Evolutionary conservation across 2,329 filamentous ascomycete genomes (phyloP).

Genomic region (Fonsecaea pedrosoi): DNA sequence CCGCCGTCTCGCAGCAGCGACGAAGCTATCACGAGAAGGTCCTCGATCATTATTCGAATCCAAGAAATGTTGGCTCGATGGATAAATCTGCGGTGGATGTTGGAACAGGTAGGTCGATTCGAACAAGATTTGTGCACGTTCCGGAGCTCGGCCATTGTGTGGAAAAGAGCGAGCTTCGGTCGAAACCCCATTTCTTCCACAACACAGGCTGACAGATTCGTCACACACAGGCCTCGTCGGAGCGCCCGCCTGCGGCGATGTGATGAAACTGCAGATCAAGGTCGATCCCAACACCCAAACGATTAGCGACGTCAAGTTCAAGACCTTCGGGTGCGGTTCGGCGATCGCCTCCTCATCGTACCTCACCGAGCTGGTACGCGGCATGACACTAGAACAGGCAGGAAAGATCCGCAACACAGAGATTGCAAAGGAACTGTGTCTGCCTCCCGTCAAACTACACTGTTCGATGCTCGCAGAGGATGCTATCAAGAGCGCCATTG

Average conservation of each 20-base stretch:
- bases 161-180: constrained; percentile 23
- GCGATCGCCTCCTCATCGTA: constrained; percentile 96
- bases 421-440: constrained; percentile 93
- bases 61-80: constrained; percentile 80
- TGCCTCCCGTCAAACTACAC: constrained; percentile 87
- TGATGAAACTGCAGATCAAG: constrained; percentile 93
- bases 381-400: constrained; percentile 96
- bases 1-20: constrained; percentile 46
- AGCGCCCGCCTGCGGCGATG: constrained; percentile 88
- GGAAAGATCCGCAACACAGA: constrained; percentile 94
- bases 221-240: constrained; percentile 74
- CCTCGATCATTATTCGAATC: constrained; percentile 82
- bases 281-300: constrained; percentile 87
- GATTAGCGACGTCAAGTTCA: constrained; percentile 95
- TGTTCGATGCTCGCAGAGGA: constrained; percentile 94
- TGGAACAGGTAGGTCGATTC: constrained; percentile 63
- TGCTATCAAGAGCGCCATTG: constrained; percentile 89
- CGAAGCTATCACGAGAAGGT: constrained; percentile 72
- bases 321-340: constrained; percentile 93
- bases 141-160: constrained; percentile 17
- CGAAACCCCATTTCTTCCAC: not conserved
- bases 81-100: constrained; percentile 80
- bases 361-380: constrained; percentile 89
- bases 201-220: constrained; percentile 21
- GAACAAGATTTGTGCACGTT: not conserved